Conservation (phyloP, 768 basidiomycete species). For the Mycena vulgaris region DNA sequence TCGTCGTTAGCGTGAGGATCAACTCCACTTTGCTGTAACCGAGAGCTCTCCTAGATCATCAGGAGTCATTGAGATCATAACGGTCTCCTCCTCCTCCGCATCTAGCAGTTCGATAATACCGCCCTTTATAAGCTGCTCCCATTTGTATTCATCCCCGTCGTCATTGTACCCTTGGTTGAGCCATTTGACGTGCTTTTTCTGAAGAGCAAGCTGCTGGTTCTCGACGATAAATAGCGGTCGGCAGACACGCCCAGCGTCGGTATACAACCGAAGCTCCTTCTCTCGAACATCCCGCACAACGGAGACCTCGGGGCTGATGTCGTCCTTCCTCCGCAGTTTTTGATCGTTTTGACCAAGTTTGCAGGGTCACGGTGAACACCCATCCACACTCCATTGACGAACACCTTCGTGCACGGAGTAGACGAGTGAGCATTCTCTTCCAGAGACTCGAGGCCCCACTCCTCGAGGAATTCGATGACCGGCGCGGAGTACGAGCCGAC, state of each 20-base stretch:
- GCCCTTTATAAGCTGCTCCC: conserved; percentile 87
- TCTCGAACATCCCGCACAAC: conserved; percentile 99
- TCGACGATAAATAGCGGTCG: conserved; percentile 98
- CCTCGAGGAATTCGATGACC: conserved; percentile 98
- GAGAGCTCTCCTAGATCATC: conserved; percentile 93
- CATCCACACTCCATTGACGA: conserved; percentile 99
- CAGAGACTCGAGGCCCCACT: conserved; percentile 96
- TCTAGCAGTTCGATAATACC: conserved; percentile 96
- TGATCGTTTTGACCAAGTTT: conserved; percentile 93
- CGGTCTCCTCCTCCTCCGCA: conserved; percentile 99
- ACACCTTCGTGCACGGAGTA: conserved; percentile 93
- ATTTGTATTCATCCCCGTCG: conserved; percentile 79
- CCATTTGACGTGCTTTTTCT: conserved; percentile 88
- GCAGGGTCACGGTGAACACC: conserved; percentile 97
- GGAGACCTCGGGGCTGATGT: conserved; percentile 96
- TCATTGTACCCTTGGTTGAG: conserved; percentile 72
- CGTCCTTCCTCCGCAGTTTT: conserved; percentile 92
- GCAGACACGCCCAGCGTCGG: conserved; percentile 97
- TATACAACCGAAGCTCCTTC: conserved; percentile 93
- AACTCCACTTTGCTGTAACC: conserved; percentile 73
- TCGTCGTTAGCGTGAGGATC: conserved; percentile 75
- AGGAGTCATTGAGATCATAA: conserved; percentile 99
- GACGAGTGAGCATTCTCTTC: conserved; percentile 93
- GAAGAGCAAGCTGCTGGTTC: conserved; percentile 86
- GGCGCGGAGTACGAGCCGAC: conserved; percentile 97